phyloP scores from a whole-genome alignment of 345 rosid genomes.

The Theobroma cacao region DNA sequence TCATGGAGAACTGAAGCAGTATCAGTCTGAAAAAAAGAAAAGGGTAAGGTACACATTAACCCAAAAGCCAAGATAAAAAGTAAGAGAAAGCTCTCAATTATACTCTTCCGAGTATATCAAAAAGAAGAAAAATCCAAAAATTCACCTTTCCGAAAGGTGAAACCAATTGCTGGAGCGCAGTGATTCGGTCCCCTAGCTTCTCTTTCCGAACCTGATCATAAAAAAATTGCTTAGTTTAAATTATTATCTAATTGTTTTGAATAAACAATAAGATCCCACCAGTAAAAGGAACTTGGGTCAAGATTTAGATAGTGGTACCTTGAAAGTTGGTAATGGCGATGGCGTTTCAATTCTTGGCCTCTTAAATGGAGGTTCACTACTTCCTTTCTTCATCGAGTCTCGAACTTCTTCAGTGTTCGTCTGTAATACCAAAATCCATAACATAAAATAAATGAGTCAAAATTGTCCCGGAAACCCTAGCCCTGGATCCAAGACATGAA shows the following conservation, averaged over 20 bases:
- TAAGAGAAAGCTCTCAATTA: conserved; percentile 11
- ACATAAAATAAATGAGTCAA: background rate
- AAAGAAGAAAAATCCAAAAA: conserved; percentile 21
- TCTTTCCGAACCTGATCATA: conserved; percentile 74
- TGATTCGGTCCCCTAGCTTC: conserved; percentile 95
- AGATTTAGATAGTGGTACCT: conserved; percentile 37
- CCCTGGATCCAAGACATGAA: background rate
- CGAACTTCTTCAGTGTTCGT: conserved; percentile 36
- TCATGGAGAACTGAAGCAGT: conserved; percentile 97
- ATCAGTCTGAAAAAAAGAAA: conserved; percentile 65
- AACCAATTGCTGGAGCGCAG: conserved; percentile 94
- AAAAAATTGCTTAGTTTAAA: background rate
- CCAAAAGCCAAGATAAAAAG: conserved; percentile 2
- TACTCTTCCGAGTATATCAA: conserved; percentile 7
- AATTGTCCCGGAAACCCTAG: conserved; percentile 18
- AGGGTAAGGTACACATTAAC: background rate
- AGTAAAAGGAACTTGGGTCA: background rate
- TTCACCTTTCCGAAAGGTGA: conserved; percentile 96
- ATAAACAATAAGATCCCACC: background rate
- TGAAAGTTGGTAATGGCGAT: conserved; percentile 73
- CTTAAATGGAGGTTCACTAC: conserved; percentile 42
- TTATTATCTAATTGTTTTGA: conserved; percentile 13
- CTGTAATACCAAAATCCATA: conserved; percentile 20
- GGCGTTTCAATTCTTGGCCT: conserved; percentile 70
- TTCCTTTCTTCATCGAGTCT: conserved; percentile 44